These are phyloP conservation scores for Macroventuria anomochaeta DNA, from an alignment of 2,329 filamentous ascomycete genomes.

Conservation along the genomic window DNA sequence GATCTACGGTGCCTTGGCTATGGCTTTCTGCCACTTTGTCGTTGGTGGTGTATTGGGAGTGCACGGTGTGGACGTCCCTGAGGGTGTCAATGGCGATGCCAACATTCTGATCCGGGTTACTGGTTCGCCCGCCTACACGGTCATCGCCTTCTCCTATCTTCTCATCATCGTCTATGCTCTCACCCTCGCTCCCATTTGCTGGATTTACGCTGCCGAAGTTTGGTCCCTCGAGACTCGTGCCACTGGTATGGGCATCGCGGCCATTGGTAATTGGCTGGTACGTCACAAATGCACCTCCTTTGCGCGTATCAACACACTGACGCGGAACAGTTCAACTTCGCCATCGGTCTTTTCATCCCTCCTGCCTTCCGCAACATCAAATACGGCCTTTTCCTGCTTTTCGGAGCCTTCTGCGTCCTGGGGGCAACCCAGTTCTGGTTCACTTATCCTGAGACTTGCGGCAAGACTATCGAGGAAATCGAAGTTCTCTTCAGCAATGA, in stretches of 20 bases:
- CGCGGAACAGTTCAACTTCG: constrained; percentile 59
- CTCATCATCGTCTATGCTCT: constrained; percentile 69
- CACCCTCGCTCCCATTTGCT: constrained; percentile 68
- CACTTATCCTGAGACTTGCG: constrained; percentile 51
- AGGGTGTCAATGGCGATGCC: constrained; percentile 54
- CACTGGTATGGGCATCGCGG: constrained; percentile 64
- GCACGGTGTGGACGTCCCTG: constrained; percentile 52
- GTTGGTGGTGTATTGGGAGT: constrained; percentile 51
- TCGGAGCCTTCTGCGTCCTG: constrained; percentile 56
- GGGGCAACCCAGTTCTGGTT: constrained; percentile 56
- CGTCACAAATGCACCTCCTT: constrained; percentile 47
- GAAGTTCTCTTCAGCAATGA: constrained; percentile 44
- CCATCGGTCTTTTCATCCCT: constrained; percentile 64
- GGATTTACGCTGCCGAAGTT: constrained; percentile 71
- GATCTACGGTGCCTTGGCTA: constrained; percentile 52
- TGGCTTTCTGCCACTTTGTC: constrained; percentile 57
- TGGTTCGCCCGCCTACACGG: constrained; percentile 63
- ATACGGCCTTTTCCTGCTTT: constrained; percentile 61
- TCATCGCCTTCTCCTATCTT: constrained; percentile 71
- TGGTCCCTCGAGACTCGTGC: constrained; percentile 68
- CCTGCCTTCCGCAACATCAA: constrained; percentile 65
- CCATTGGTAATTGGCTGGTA: constrained; percentile 58
- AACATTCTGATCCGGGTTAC: constrained; percentile 62
- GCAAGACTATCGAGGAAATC: constrained; percentile 49
- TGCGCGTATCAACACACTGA: constrained; percentile 31